A percentile compares a stretch with the other conserved stretches of the same genome.
phyloP scores from a whole-genome alignment of 441 rosid species.

The Populus hybrid region DNA sequence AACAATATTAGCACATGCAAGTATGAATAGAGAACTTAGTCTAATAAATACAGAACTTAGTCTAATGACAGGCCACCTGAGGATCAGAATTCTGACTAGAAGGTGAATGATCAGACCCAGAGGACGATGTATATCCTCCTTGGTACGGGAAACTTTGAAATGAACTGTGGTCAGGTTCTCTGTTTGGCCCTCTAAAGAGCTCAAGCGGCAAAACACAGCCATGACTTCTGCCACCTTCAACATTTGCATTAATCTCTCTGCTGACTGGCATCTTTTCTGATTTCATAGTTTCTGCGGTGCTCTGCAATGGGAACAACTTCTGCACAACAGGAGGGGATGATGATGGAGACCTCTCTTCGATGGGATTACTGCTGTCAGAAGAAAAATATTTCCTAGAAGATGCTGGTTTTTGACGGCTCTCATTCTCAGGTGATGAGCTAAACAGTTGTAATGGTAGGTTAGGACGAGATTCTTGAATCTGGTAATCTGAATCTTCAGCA shows the following conservation, averaged over 20 bases:
- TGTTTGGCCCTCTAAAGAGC: conserved; percentile 59
- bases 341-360: conserved; percentile 69
- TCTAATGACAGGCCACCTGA: conserved; percentile 46
- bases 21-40: not conserved
- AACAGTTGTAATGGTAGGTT: conserved; percentile 77
- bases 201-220: conserved; percentile 54
- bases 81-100: conserved; percentile 77
- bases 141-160: conserved; percentile 55
- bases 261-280: conserved; percentile 43
- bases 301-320: conserved; percentile 76
- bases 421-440: conserved; percentile 68
- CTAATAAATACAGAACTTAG: not conserved
- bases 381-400: conserved; percentile 80
- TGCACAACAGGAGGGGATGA: conserved; percentile 68
- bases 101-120: conserved; percentile 91
- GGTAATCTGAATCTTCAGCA: conserved; percentile 67
- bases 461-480: conserved; percentile 47
- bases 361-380: conserved; percentile 85
- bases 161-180: conserved; percentile 39
- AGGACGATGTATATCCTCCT: conserved; percentile 70
- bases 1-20: not conserved
- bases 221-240: conserved; percentile 36
- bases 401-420: conserved; percentile 62
- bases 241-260: conserved; percentile 38
- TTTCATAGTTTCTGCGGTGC: conserved; percentile 49